These are phyloP conservation scores for Colletotrichum lupini DNA, from an alignment of 2,329 filamentous ascomycete genomes.

Conservation along the genomic window DNA sequence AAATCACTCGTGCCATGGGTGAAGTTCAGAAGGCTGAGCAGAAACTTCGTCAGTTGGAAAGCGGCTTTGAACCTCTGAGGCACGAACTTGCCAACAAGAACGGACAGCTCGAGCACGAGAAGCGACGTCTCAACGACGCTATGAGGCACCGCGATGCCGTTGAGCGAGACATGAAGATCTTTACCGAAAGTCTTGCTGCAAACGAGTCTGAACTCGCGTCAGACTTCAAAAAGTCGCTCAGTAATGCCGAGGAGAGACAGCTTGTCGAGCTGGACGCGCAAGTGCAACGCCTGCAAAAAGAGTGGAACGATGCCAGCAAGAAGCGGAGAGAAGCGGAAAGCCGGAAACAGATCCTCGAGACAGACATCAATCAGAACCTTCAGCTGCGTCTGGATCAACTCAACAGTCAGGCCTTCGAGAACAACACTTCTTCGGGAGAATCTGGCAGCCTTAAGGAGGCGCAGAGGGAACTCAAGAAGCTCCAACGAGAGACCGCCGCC, in stretches of 20 bases:
- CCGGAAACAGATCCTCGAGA: conserved; percentile 85
- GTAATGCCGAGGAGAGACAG: conserved; percentile 82
- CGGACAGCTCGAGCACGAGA: conserved; percentile 78
- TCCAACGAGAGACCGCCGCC: conserved; percentile 73
- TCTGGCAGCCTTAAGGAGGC: conserved; percentile 79
- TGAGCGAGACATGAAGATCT: conserved; percentile 78
- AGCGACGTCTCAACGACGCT: conserved; percentile 79
- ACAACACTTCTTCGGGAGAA: conserved; percentile 54
- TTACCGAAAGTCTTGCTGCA: conserved; percentile 79
- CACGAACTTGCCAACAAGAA: conserved; percentile 81
- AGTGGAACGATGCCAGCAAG: conserved; percentile 80
- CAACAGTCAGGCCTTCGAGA: conserved; percentile 79
- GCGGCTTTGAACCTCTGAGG: conserved; percentile 83
- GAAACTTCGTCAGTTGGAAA: conserved; percentile 79
- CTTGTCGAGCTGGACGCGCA: conserved; percentile 76
- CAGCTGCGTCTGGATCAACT: conserved; percentile 89
- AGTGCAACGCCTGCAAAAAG: conserved; percentile 79
- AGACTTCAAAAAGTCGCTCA: conserved; percentile 92
- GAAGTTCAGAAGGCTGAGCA: conserved; percentile 87
- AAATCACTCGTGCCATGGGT: conserved; percentile 87
- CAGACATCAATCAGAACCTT: conserved; percentile 89
- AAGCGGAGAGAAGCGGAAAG: conserved; percentile 82
- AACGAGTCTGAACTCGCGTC: conserved; percentile 85
- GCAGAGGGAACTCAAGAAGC: conserved; percentile 83
- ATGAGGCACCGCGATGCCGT: conserved; percentile 73